Conservation (phyloP, 257 asterid genomes). For the Solanum peruvianum region DNA sequence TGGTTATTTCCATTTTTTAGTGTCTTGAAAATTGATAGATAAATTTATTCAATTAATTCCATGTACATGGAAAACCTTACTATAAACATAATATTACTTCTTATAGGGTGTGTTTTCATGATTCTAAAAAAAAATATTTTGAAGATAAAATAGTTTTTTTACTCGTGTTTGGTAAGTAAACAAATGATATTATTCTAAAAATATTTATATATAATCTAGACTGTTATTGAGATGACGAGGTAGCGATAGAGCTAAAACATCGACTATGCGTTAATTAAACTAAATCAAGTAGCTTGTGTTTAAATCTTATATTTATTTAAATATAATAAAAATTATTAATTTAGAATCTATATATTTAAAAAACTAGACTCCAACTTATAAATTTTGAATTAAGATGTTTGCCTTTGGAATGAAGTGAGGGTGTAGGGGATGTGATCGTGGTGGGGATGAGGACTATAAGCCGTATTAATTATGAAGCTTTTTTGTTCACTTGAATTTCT, state of each 20-base stretch:
- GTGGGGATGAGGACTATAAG: not conserved
- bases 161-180: not conserved
- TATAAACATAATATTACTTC: not conserved
- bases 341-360: no score
- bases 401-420: no score
- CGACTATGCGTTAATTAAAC: not conserved
- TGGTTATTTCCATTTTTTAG: conserved; percentile 1
- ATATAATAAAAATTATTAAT: not conserved
- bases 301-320: not conserved
- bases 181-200: not conserved
- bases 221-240: not conserved
- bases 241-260: not conserved
- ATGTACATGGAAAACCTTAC: not conserved
- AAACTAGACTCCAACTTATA: no score
- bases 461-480: no score
- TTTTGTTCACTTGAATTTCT: not conserved
- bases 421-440: not conserved
- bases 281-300: not conserved
- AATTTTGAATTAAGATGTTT: no score
- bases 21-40: not conserved
- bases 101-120: not conserved
- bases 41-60: not conserved
- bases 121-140: no score
- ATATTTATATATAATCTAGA: not conserved
- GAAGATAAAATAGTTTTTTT: not conserved